phyloP scores from a whole-genome alignment of 1,139 yeast species.

The Candida frijolesensis region DNA sequence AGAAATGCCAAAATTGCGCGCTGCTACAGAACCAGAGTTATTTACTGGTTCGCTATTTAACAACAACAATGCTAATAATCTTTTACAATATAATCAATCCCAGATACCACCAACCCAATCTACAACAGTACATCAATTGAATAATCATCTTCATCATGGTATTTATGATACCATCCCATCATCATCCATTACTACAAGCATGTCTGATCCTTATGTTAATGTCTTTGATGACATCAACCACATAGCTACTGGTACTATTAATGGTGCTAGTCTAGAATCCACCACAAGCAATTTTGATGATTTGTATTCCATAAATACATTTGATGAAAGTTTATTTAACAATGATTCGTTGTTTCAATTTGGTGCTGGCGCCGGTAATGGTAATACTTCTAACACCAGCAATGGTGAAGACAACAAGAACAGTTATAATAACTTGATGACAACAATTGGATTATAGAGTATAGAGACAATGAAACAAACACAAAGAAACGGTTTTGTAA shows the following conservation, averaged over 20 bases:
- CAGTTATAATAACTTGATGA: slow-evolving; percentile 7
- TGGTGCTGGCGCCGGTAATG: slow-evolving; percentile 9
- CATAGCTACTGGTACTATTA: not conserved
- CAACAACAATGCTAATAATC: slow-evolving; percentile 8
- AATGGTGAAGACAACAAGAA: not conserved
- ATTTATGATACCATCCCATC: not conserved
- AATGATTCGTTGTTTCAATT: slow-evolving; percentile 2
- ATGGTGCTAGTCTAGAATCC: not conserved
- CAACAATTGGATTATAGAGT: slow-evolving; percentile 12
- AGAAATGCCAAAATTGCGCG: no score
- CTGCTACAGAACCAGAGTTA: no score
- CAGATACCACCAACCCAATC: not conserved
- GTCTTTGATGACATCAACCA: not conserved
- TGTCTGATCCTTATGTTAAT: not conserved
- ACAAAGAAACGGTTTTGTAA: no score
- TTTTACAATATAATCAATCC: slow-evolving; percentile 8
- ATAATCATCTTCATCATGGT: no score
- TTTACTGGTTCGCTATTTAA: slow-evolving; percentile 10
- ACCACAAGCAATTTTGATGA: slow-evolving; percentile 6
- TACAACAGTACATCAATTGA: slow-evolving; percentile 1
- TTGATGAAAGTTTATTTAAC: slow-evolving; percentile 10
- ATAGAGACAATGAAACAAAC: not conserved
- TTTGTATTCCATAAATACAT: slow-evolving; percentile 4
- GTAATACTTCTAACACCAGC: not conserved
- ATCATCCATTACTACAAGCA: not conserved